Evolutionary conservation across 192 early-diverging fungal species (phyloP).

Genomic region (Backusella mclennaniae): DNA sequence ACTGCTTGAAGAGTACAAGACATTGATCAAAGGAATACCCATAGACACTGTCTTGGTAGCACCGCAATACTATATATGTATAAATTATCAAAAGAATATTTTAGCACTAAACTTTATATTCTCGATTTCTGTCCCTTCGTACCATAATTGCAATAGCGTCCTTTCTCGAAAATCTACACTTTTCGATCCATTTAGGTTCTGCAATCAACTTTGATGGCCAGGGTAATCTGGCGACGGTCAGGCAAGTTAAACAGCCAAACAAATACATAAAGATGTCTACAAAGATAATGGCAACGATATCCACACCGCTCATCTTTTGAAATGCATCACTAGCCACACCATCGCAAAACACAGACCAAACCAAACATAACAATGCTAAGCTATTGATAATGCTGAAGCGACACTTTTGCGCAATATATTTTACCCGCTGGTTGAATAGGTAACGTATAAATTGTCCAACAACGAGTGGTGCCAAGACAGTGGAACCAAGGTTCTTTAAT

Average conservation of each 20-base stretch:
- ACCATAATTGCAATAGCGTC: constrained; percentile 60
- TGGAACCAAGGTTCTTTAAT: constrained; percentile 49
- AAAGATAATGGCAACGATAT: constrained; percentile 49
- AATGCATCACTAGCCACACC: constrained; percentile 58
- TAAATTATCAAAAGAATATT: neutral
- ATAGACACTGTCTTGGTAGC: constrained; percentile 69
- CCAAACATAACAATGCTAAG: constrained; percentile 53
- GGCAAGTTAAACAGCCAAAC: constrained; percentile 42
- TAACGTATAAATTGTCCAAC: constrained; percentile 52
- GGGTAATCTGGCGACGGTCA: constrained; percentile 36
- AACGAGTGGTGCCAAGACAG: constrained; percentile 59
- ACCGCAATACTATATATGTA: constrained; percentile 51
- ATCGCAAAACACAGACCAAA: constrained; percentile 74
- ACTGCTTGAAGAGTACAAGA: constrained; percentile 51
- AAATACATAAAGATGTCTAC: constrained; percentile 51
- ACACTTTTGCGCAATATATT: constrained; percentile 39
- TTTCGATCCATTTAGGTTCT: constrained; percentile 28
- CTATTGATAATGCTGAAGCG: constrained; percentile 56
- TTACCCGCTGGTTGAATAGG: constrained; percentile 39
- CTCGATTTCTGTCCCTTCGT: neutral
- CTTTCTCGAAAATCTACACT: constrained; percentile 30
- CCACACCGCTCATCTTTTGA: constrained; percentile 39
- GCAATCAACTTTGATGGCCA: constrained; percentile 20
- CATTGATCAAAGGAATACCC: constrained; percentile 70
- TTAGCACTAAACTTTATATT: neutral